Evolutionary conservation across 2,329 filamentous ascomycete genomes (phyloP).

Genomic region (Phialophora expanda): DNA sequence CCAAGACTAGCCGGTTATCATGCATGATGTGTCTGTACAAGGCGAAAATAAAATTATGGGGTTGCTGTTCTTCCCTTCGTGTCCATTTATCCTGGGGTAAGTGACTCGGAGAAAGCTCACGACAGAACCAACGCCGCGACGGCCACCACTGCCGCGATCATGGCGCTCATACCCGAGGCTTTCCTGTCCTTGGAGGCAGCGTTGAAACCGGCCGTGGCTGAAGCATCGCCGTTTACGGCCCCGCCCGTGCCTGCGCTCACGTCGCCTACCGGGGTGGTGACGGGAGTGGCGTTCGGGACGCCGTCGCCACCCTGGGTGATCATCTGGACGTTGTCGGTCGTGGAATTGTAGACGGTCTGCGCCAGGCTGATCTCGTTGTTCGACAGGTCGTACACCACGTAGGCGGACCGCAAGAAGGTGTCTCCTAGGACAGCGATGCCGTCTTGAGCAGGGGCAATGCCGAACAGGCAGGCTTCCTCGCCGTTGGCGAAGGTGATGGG

Average conservation of each 20-base stretch:
- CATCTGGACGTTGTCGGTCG: conserved; percentile 56
- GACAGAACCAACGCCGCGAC: conserved; percentile 14
- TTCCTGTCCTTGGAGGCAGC: conserved; percentile 13
- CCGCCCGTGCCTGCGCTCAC: conserved; percentile 31
- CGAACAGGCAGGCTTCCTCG: conserved; percentile 51
- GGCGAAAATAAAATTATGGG: background rate
- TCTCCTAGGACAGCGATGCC: conserved; percentile 62
- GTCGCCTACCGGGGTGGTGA: conserved; percentile 37
- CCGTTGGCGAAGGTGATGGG: conserved; percentile 45
- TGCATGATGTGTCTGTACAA: background rate
- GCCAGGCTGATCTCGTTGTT: conserved; percentile 67
- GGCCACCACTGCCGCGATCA: conserved; percentile 19
- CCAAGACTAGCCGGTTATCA: background rate
- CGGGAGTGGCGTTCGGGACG: conserved; percentile 58
- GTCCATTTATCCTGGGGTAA: background rate
- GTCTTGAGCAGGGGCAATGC: conserved; percentile 57
- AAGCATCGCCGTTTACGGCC: conserved; percentile 27
- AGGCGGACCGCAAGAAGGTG: conserved; percentile 67
- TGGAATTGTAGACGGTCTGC: conserved; percentile 65
- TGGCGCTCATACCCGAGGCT: conserved; percentile 7
- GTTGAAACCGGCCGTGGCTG: conserved; percentile 24
- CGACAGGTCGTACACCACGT: conserved; percentile 66
- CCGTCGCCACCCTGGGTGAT: conserved; percentile 57
- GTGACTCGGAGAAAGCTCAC: background rate
- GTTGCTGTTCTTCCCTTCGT: background rate